Evolutionary conservation across 2,329 filamentous ascomycete species (phyloP), one percentile per base, ranked within the genome.

Genomic region (Hypoxylon sp.): DNA sequence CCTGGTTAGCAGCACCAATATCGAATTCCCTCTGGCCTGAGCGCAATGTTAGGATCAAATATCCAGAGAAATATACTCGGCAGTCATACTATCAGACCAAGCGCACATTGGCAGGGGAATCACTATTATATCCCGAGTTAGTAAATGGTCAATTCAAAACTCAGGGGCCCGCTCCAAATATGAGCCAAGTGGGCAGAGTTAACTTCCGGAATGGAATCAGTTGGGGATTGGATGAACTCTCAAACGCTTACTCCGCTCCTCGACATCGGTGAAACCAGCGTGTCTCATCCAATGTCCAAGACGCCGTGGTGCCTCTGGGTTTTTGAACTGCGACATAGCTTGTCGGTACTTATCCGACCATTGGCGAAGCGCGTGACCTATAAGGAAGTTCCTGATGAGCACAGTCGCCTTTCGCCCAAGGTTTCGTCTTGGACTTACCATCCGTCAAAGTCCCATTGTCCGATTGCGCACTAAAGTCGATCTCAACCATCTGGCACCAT

Each of bases 401-500:
- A 61, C 12, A 46, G 18, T 54, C 51, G 51, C 49, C 42, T 22
- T 38, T 30, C 11, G 20, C 14, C 53, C 26, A 26, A 9, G 18
- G 7, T 33, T 49, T 22, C 22, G 12, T 14, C 20, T 7, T 24
- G 22, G 12, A 71, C 83, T 77, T 73, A 84, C 87, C 83, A 52
- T 89, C 84, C 9, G 87, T 89, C 71, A 96, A 80, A n/a, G 87
- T 88, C 4, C 93, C 93, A 72, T 92, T 96, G 71, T 95, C 89
- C 0, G 93, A 97, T 76, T 97, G 94, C 24, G 92, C 89, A 69
- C 93, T 93, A 77, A 90, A 90, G 74, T 96, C 93, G 72, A 94
- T 86, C 75, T 97, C 94, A n/a, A 92, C 87, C 85, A 97, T 89
- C 74, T 97, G 93, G 63, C 91, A 85, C 93, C 93, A 97, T 1